Base-by-base conservation (phyloP, 306 rosid genomes). In the Trifolium dubium region DNA sequence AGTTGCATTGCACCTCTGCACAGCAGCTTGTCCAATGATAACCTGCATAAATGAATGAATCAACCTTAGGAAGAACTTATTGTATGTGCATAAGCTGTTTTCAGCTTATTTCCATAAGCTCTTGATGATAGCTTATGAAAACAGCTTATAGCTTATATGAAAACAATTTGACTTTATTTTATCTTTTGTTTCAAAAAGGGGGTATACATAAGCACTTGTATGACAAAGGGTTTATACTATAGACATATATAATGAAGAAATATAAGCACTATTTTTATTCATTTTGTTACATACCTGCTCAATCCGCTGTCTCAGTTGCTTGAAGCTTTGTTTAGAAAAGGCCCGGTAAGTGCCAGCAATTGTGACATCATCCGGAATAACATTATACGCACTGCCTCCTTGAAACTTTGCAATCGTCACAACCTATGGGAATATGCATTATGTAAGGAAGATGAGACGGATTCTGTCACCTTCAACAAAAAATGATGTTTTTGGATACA, bases 281-380 rank as follows among this genome's bases (percentile, higher is more conserved):
- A 32, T 81, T 30, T 73, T 32, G 3, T 30, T 11, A 11, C 61
- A 46, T 79, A 91, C 98, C 95, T 91, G 77, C 77, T 86, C 78
- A 77, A 94, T 87, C 9, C 93, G 87, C 35, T 73, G 83, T 71
- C 68, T 81, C 35, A 92, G 88, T 65, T 83, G 86, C 53, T 61
- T 2, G 17, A 91, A 69, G 76, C 83, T 86, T 65, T 87, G 76
- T 76, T 59, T 77, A 32, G 88, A 79, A 73, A 94, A 85, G 67
- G 90, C 90, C 40, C 93, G 88, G 83, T 92, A 89, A 43, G 97
- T 92, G 82, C 97, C 97, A 18, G 96, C 96, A 74, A 94, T 86
- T 15, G 86, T 83, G 67, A 94, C 96, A 68, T 88, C 90, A 73
- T 94, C 97, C 40, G 95, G 97, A 83, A 94, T 94, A 58, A 94